These are phyloP conservation scores for Alternaria sp. DNA, from an alignment of 2,329 filamentous ascomycete genomes.

Conservation along the genomic window DNA sequence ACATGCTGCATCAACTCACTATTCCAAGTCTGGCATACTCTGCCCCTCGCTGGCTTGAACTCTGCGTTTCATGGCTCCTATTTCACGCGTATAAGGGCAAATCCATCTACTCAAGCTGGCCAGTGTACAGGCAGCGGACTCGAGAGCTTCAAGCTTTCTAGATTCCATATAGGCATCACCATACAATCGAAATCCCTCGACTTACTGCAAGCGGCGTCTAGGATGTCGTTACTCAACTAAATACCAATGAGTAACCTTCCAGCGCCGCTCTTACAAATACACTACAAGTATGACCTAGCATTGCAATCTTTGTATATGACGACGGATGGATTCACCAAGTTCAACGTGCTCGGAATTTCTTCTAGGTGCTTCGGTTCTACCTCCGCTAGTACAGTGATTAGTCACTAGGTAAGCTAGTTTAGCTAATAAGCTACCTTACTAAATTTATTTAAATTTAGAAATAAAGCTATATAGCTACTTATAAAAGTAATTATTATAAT, in stretches of 20 bases:
- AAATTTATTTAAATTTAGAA: too few species aligned
- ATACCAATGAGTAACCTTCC: neutral
- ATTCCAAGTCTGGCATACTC: neutral
- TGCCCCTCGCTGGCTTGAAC: neutral
- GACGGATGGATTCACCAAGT: neutral
- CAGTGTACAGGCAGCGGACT: neutral
- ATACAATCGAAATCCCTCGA: fast-evolving
- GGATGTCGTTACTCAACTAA: neutral
- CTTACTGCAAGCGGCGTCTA: neutral
- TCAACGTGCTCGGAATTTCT: too few species aligned
- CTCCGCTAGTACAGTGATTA: too few species aligned
- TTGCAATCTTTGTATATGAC: neutral
- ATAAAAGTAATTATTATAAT: too few species aligned
- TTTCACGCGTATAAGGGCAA: neutral
- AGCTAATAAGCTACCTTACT: too few species aligned
- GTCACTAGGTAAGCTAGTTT: too few species aligned
- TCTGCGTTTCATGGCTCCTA: neutral
- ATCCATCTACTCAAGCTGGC: neutral
- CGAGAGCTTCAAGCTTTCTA: neutral
- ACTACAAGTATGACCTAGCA: neutral
- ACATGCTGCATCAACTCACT: neutral
- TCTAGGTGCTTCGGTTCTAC: neutral
- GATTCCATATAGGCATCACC: fast-evolving
- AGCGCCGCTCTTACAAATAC: neutral
- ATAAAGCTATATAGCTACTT: too few species aligned